A percentile compares a stretch with the other conserved stretches of the same genome.
These are phyloP conservation scores for Hamamelis virginiana DNA, from an alignment of 164 flowering plant species.

Conservation along the genomic window DNA sequence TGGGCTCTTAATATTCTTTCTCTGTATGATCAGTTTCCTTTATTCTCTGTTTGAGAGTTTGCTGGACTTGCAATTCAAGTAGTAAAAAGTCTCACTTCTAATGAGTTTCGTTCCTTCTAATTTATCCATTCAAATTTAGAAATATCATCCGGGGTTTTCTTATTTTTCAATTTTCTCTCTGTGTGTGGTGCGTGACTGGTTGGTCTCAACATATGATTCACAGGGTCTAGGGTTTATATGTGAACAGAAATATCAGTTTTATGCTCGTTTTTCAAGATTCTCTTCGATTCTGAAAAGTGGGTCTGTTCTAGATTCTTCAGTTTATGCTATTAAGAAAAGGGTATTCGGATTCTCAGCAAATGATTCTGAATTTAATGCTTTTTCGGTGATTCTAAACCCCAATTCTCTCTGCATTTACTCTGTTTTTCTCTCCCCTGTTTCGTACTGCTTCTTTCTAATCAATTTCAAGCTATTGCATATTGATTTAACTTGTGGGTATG, in stretches of 20 bases:
- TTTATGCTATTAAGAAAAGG: constrained; percentile 16
- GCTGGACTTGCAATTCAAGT: neutral
- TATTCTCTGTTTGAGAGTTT: neutral
- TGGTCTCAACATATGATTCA: neutral
- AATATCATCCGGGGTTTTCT: constrained; percentile 15
- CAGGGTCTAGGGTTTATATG: constrained; percentile 1
- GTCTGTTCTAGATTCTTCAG: constrained; percentile 25
- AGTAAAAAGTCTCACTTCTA: neutral
- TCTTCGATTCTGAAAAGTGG: constrained; percentile 22
- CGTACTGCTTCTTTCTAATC: no score
- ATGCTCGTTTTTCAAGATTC: constrained; percentile 17
- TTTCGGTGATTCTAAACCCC: constrained; percentile 16
- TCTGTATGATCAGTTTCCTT: neutral
- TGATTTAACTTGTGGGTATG: constrained; percentile 14
- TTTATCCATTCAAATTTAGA: no score
- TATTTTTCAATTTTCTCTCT: neutral
- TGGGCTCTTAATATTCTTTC: constrained; percentile 6
- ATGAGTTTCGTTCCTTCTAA: neutral
- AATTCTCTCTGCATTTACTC: constrained; percentile 4
- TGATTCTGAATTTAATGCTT: constrained; percentile 23
- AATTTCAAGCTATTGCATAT: neutral
- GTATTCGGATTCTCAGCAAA: constrained; percentile 34
- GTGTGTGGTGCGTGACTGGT: neutral
- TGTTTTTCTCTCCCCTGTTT: constrained; percentile 1
- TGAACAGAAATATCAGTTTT: neutral